These are phyloP conservation scores for Neoascochyta sp. DNA, from an alignment of 2,329 filamentous ascomycete genomes.

Conservation along the genomic window DNA sequence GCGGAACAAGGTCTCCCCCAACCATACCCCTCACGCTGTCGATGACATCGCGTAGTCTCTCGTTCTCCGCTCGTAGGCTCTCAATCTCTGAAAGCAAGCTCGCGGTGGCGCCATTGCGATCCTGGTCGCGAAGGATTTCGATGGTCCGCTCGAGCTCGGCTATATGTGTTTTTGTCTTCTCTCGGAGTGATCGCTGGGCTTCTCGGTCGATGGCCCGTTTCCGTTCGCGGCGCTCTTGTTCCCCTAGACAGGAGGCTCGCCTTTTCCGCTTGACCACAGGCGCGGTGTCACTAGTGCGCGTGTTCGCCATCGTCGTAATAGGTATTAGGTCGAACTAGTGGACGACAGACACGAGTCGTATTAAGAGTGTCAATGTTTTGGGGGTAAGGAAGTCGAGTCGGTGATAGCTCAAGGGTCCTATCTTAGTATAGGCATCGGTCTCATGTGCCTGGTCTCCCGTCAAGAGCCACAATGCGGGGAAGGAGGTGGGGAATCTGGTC, in stretches of 20 bases:
- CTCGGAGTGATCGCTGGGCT: slow-evolving; percentile 34
- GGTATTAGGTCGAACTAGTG: slow-evolving; percentile 8
- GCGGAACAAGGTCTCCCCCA: slow-evolving; percentile 18
- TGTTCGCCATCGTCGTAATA: slow-evolving; percentile 22
- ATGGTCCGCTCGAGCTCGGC: slow-evolving; percentile 37
- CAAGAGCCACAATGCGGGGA: slow-evolving; percentile 22
- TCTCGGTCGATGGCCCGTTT: slow-evolving; percentile 38
- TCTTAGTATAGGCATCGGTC: too few species aligned
- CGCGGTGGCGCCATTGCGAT: slow-evolving; percentile 30
- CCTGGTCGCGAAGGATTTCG: slow-evolving; percentile 32
- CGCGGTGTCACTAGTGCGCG: slow-evolving; percentile 23
- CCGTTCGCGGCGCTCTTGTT: slow-evolving; percentile 34
- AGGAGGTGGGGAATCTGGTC: slow-evolving; percentile 13
- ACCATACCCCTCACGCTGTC: slow-evolving; percentile 34
- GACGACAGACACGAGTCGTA: slow-evolving; percentile 10
- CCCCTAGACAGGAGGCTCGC: slow-evolving; percentile 32
- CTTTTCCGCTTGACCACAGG: slow-evolving; percentile 34
- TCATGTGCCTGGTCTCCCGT: slow-evolving; percentile 7
- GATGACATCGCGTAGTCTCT: slow-evolving; percentile 31
- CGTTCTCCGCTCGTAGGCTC: slow-evolving; percentile 31
- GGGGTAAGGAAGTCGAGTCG: slow-evolving; percentile 11
- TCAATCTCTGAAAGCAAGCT: slow-evolving; percentile 34
- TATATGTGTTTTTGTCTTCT: slow-evolving; percentile 39
- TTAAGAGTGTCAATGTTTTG: slow-evolving; percentile 6
- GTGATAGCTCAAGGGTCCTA: not conserved